Evolutionary conservation across 2,329 filamentous ascomycete species (phyloP).

Genomic region (Fusarium papillatum): DNA sequence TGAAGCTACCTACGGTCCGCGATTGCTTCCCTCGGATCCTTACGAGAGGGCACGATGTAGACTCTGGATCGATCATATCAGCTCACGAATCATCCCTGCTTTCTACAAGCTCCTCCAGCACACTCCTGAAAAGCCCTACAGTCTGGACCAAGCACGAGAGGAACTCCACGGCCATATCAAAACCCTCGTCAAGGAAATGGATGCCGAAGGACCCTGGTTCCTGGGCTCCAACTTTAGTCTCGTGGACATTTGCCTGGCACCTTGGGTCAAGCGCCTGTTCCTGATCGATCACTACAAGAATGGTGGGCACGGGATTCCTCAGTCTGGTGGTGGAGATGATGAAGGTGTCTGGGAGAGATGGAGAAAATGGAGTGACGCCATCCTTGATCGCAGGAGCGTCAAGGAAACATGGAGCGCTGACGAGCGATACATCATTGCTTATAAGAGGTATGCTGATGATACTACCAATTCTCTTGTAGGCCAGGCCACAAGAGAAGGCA

Average conservation of each 20-base stretch:
- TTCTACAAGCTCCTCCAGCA: conserved; percentile 76
- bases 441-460: conserved; percentile 76
- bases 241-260: conserved; percentile 79
- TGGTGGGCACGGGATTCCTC: conserved; percentile 63
- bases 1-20: conserved; percentile 54
- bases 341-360: conserved; percentile 77
- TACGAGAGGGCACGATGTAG: conserved; percentile 76
- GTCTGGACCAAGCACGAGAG: conserved; percentile 65
- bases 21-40: conserved; percentile 70
- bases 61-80: conserved; percentile 83
- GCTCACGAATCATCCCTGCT: conserved; percentile 74
- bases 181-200: conserved; percentile 74
- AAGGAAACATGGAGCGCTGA: conserved; percentile 77
- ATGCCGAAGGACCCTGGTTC: conserved; percentile 72
- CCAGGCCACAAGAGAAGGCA: conserved; percentile 73
- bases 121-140: conserved; percentile 62
- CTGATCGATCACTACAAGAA: conserved; percentile 82
- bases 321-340: conserved; percentile 67
- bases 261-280: conserved; percentile 81
- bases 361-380: conserved; percentile 72
- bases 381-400: conserved; percentile 72
- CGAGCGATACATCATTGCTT: conserved; percentile 77
- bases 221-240: conserved; percentile 73
- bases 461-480: conserved; percentile 72
- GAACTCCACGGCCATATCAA: conserved; percentile 72